phyloP scores from a whole-genome alignment of 2,329 filamentous ascomycete species.

The Cordyceps sp. region DNA sequence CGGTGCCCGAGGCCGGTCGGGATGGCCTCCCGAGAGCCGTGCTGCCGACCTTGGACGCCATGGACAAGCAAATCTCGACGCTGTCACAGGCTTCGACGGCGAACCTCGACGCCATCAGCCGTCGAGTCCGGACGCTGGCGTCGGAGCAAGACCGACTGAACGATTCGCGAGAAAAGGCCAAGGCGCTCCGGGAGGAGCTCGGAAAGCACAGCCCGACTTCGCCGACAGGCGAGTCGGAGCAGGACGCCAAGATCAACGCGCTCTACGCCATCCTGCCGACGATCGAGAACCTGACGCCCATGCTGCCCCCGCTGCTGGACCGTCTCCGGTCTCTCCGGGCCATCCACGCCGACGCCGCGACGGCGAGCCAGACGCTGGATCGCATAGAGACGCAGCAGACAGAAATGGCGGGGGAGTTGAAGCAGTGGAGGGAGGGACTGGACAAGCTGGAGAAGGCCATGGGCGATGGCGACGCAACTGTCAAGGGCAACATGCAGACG shows the following conservation, averaged over 20 bases:
- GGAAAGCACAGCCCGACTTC: constrained; percentile 25
- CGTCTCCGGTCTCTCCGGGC: constrained; percentile 67
- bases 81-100: constrained; percentile 57
- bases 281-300: constrained; percentile 70
- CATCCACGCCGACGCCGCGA: constrained; percentile 75
- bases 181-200: constrained; percentile 42
- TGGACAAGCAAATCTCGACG: constrained; percentile 66
- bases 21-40: constrained; percentile 49
- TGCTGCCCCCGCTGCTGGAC: constrained; percentile 74
- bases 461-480: constrained; percentile 47
- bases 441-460: constrained; percentile 65
- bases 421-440: constrained; percentile 70
- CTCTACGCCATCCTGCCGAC: constrained; percentile 79
- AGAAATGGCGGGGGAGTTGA: constrained; percentile 70
- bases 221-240: constrained; percentile 42
- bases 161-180: constrained; percentile 45
- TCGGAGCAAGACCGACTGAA: constrained; percentile 58
- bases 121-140: constrained; percentile 52
- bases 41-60: constrained; percentile 61
- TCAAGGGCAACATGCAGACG: constrained; percentile 67
- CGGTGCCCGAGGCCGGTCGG: constrained; percentile 43
- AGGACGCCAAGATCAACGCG: constrained; percentile 75
- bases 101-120: constrained; percentile 55
- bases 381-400: constrained; percentile 64
- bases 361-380: constrained; percentile 60